Conservation (phyloP, 2,329 filamentous ascomycete species). For the Lasiodiplodia sp. region DNA sequence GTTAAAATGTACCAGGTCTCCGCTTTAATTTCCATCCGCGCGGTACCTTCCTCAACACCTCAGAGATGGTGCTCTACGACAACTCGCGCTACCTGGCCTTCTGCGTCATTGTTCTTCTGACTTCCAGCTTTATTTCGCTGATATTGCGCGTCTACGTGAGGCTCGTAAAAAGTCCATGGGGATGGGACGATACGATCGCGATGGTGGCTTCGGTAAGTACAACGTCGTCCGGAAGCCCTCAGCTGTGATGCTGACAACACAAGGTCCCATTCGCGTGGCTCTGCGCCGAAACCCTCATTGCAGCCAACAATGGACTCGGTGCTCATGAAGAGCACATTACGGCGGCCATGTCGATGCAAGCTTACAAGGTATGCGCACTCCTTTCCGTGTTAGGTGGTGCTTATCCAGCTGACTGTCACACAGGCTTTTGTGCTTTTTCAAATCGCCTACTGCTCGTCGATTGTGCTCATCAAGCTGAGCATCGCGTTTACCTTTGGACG, state of each 20-base stretch:
- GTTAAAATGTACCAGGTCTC: too few species aligned
- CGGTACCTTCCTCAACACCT: neutral
- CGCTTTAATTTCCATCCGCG: neutral
- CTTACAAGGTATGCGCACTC: neutral
- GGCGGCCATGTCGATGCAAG: neutral
- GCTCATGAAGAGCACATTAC: neutral
- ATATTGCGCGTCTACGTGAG: neutral
- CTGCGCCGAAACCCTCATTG: neutral
- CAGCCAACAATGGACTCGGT: neutral
- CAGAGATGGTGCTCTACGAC: neutral
- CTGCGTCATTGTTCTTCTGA: neutral
- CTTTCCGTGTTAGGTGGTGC: neutral
- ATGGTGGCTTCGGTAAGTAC: neutral
- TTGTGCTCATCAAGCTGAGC: neutral
- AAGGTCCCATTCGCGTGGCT: constrained; percentile 1
- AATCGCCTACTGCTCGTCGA: neutral
- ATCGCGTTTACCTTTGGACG: neutral
- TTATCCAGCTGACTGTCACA: too few species aligned
- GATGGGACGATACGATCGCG: neutral
- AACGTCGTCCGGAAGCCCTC: neutral
- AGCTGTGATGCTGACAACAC: neutral
- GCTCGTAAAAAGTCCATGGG: neutral
- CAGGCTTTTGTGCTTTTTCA: neutral
- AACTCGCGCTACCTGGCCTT: neutral
- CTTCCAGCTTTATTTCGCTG: neutral